Conservation (phyloP, 345 rosid species). For the Eucalyptus sp. region DNA sequence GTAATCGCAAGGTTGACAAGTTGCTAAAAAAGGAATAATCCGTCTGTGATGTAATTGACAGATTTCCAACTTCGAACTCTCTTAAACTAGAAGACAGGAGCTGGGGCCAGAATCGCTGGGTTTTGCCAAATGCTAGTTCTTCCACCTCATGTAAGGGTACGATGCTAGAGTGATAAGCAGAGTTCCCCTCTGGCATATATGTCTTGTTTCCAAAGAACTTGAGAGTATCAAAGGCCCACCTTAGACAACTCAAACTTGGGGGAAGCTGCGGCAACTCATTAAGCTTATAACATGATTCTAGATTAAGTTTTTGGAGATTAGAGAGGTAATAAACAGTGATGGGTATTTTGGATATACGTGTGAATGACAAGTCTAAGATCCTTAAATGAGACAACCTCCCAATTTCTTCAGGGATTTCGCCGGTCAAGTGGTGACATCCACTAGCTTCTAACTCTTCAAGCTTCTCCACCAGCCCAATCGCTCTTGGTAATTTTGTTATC, state of each 20-base stretch:
- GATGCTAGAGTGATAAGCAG: no score
- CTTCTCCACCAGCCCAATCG: not conserved
- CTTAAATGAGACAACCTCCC: not conserved
- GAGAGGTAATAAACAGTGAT: fast-evolving
- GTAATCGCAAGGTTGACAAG: not conserved
- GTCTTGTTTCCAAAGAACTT: no score
- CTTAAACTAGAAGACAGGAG: not conserved
- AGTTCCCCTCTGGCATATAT: no score
- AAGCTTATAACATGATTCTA: fast-evolving
- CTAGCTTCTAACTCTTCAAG: not conserved
- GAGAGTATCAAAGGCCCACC: not conserved
- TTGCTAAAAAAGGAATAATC: fast-evolving
- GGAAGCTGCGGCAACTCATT: not conserved
- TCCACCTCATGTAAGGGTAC: no score
- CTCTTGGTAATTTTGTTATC: not conserved
- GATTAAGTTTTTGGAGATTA: not conserved
- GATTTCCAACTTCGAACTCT: not conserved
- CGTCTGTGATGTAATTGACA: fast-evolving
- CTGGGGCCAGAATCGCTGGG: not conserved
- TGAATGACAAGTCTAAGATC: not conserved
- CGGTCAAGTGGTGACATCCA: not conserved
- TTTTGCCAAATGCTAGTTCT: no score
- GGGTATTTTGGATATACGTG: fast-evolving
- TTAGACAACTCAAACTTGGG: not conserved
- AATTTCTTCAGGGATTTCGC: not conserved